Evolutionary conservation across 1,284 basidiomycete species (phyloP).

Genomic region (Calocybe gambosa): DNA sequence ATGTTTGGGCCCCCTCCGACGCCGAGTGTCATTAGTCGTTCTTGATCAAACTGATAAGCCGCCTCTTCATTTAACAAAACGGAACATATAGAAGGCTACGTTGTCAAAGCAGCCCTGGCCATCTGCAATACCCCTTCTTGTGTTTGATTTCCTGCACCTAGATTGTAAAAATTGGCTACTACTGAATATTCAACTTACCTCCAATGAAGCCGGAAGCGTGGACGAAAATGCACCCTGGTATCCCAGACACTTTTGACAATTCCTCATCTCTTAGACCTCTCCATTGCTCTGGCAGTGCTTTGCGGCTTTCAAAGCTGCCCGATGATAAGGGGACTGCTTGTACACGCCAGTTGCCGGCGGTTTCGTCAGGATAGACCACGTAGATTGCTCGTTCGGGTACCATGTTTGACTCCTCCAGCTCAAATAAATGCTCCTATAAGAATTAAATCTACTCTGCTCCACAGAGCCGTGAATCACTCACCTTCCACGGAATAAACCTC

Average conservation of each 20-base stretch:
- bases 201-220: slow-evolving; percentile 97
- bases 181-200: slow-evolving; percentile 41
- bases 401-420: slow-evolving; percentile 60
- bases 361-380: slow-evolving; percentile 88
- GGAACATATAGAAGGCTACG: slow-evolving; percentile 25
- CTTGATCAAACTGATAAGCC: neutral
- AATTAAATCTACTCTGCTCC: neutral
- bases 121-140: slow-evolving; percentile 83
- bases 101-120: slow-evolving; percentile 61
- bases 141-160: slow-evolving; percentile 74
- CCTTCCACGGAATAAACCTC: slow-evolving; percentile 86
- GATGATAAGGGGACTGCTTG: slow-evolving; percentile 85
- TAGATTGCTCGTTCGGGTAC: slow-evolving; percentile 64
- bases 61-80: neutral
- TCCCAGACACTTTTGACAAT: slow-evolving; percentile 69
- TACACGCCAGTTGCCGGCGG: slow-evolving; percentile 79
- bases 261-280: slow-evolving; percentile 85
- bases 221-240: slow-evolving; percentile 85
- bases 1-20: neutral
- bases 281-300: slow-evolving; percentile 91
- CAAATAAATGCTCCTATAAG: slow-evolving; percentile 83
- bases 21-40: neutral
- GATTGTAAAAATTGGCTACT: slow-evolving; percentile 2
- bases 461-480: slow-evolving; percentile 22
- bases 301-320: slow-evolving; percentile 87